Percentiles rank a stretch among this genome's conserved stretches.
phyloP scores from a whole-genome alignment of 2,329 filamentous ascomycete species.

The Cytospora paraplurivora region DNA sequence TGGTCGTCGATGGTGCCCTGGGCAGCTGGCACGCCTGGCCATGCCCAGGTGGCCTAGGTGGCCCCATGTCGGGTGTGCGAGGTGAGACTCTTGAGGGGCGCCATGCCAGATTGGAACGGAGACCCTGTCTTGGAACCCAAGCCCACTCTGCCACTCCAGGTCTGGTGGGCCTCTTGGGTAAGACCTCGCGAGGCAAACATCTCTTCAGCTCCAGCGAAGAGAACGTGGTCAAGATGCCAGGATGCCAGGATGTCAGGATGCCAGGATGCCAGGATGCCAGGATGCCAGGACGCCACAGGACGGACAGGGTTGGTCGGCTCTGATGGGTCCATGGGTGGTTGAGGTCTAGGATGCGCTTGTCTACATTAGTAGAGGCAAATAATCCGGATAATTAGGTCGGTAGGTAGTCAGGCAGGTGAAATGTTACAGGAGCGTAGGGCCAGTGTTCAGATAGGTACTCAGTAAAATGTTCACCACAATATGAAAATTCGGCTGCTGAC shows the following conservation, averaged over 20 bases:
- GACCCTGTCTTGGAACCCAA: background rate
- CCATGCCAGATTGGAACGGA: slow-evolving; percentile 19
- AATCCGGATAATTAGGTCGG: too few relatives aligned
- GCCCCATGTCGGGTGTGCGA: slow-evolving; percentile 13
- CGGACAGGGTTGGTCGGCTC: background rate
- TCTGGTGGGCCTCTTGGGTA: slow-evolving; percentile 7
- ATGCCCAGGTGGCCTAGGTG: background rate
- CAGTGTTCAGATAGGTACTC: background rate
- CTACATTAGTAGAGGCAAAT: too few relatives aligned
- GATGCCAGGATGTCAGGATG: background rate
- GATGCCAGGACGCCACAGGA: background rate
- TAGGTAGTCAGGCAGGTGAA: too few relatives aligned
- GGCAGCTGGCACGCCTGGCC: background rate
- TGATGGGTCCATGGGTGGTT: background rate
- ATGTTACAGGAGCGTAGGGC: too few relatives aligned
- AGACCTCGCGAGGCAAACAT: background rate
- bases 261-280: background rate
- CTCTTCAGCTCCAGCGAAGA: background rate
- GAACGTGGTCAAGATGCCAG: background rate
- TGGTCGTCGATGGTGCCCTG: slow-evolving; percentile 22
- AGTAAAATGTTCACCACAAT: background rate
- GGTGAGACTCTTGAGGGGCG: slow-evolving; percentile 9
- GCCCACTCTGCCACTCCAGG: background rate
- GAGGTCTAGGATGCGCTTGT: background rate
- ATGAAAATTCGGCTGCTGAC: background rate